Evolutionary conservation across 202 grass and related monocot species (phyloP), one percentile per base, ranked within the genome.

Genomic region (Brachypodium distachyon): DNA sequence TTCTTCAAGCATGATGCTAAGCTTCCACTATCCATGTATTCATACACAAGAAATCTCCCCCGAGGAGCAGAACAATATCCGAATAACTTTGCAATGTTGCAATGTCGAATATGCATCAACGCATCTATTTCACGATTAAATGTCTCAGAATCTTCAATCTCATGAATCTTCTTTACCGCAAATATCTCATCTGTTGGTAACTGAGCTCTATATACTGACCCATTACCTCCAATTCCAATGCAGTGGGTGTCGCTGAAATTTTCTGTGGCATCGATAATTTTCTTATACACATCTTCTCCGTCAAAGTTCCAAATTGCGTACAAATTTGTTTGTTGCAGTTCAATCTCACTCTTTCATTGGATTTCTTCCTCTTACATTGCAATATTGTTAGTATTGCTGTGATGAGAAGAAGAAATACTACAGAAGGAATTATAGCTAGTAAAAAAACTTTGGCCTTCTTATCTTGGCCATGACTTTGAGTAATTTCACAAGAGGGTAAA

Each of bases 151-250:
- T 49, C 46, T 49, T 49, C 55, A 29, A 12, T 61, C 18, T 34
- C 8, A 26, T 81, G 67, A 14, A 81, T 32, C 42, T 61, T 72
- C 31, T 81, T 81, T 1, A 81, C 67, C 34, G 67, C 78, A 38
- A 62, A 54, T 26, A 72, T 33, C 2, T 69, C 4, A 36, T 18
- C 17, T 13, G 44, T 51, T 1, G 44, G 2, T 3, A 70, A 18
- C 21, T 25, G 5, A 12, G 29, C 42, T 61, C 23, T 73, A 21
- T 62, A 81, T 8, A 73, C 67, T 18, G 29, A 61, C 17, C 66
- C 41, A 40, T 51, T 13, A 49, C 41, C 78, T 38, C 78, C 78
- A 0, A 3, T 71, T 5, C 78, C 78, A 38, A 81, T 72, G 39
- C 31, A 21, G 7, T 72, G 47, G 2, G 18, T 50, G 9, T 17